Evolutionary conservation across 306 rosid genomes (phyloP).

Genomic region (Cucurbita pepo): DNA sequence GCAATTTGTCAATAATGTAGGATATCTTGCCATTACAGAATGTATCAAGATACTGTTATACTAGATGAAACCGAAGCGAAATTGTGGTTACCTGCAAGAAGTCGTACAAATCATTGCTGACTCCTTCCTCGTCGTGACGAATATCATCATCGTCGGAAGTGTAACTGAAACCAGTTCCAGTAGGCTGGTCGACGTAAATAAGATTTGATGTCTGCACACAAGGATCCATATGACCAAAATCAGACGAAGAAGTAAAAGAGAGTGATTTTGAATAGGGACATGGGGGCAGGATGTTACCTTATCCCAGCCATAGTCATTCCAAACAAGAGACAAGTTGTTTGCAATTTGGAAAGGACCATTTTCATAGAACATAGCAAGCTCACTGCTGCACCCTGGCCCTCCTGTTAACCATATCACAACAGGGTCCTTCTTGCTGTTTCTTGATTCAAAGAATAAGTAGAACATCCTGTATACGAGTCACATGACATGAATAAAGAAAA

Average conservation of each 20-base stretch:
- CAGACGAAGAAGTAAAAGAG: background rate
- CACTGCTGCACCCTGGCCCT: slow-evolving; percentile 98
- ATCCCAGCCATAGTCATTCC: slow-evolving; percentile 95
- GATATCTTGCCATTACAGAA: background rate
- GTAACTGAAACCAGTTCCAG: slow-evolving; percentile 92
- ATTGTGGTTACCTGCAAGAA: slow-evolving; percentile 59
- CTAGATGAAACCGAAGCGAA: background rate
- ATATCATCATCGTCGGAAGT: slow-evolving; percentile 44
- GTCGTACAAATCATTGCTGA: slow-evolving; percentile 75
- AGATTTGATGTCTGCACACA: slow-evolving; percentile 68
- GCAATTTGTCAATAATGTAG: background rate
- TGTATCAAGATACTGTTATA: background rate
- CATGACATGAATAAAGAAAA: background rate
- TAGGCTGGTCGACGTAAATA: slow-evolving; percentile 71
- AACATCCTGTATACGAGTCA: slow-evolving; percentile 49
- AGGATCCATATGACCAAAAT: background rate
- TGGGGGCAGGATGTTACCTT: slow-evolving; percentile 19
- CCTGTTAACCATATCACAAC: slow-evolving; percentile 85
- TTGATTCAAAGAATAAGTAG: slow-evolving; percentile 85
- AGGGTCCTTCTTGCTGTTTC: slow-evolving; percentile 43
- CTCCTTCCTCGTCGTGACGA: slow-evolving; percentile 65
- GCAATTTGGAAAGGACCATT: slow-evolving; percentile 79
- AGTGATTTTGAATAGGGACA: background rate
- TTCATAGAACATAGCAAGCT: slow-evolving; percentile 75
- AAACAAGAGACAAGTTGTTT: slow-evolving; percentile 47